Evolutionary conservation across 805 yeast genomes (phyloP).

Genomic region (Pichia cabralensis): DNA sequence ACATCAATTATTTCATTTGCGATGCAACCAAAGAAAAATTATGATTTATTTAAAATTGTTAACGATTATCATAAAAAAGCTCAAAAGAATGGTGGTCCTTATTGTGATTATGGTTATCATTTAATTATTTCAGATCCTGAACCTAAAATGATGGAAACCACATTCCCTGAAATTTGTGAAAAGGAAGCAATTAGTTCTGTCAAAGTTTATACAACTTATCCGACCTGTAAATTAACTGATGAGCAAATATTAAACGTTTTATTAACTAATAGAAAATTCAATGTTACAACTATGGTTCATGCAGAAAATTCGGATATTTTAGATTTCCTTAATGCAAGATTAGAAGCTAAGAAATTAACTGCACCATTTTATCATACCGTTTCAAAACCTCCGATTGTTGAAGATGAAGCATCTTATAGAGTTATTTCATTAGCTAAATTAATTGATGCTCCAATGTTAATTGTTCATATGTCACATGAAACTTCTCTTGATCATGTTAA

Average conservation of each 20-base stretch:
- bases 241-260: slow-evolving; percentile 29
- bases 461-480: slow-evolving; percentile 37
- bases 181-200: slow-evolving; percentile 29
- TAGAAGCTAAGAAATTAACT: slow-evolving; percentile 26
- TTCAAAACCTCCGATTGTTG: slow-evolving; percentile 34
- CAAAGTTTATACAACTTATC: slow-evolving; percentile 36
- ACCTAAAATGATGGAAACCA: slow-evolving; percentile 9
- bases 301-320: slow-evolving; percentile 41
- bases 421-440: slow-evolving; percentile 33
- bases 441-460: slow-evolving; percentile 35
- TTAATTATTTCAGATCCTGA: slow-evolving; percentile 10
- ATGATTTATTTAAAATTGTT: slow-evolving; percentile 20
- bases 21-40: slow-evolving; percentile 24
- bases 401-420: slow-evolving; percentile 39
- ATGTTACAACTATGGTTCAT: slow-evolving; percentile 39
- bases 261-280: slow-evolving; percentile 28
- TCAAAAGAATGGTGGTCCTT: slow-evolving; percentile 8
- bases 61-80: slow-evolving; percentile 14
- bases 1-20: slow-evolving; percentile 37
- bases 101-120: slow-evolving; percentile 20
- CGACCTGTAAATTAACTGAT: slow-evolving; percentile 30
- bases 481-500: slow-evolving; percentile 31
- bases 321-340: slow-evolving; percentile 19
- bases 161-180: slow-evolving; percentile 26
- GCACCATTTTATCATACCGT: slow-evolving; percentile 36